Evolutionary conservation across 441 rosid genomes (phyloP).

Genomic region (Adansonia grandidieri): DNA sequence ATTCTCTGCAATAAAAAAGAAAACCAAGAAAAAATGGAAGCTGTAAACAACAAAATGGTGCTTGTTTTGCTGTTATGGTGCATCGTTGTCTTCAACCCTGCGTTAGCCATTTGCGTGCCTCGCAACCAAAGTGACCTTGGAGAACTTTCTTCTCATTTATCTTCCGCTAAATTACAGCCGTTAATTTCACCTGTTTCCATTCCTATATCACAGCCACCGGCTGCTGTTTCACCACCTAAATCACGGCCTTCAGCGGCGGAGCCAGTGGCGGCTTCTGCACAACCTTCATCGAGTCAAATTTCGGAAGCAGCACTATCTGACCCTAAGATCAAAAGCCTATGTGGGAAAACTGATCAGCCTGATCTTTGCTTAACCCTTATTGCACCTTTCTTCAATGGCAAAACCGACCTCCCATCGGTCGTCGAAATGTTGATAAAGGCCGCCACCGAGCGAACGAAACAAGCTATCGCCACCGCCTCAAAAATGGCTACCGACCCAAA

Average conservation of each 20-base stretch:
- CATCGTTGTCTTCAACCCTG: not conserved
- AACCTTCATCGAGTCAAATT: not conserved
- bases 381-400: conserved; percentile 19
- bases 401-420: not conserved
- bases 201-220: not conserved
- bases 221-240: not conserved
- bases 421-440: not conserved
- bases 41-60: not conserved
- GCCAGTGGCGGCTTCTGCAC: too few species aligned
- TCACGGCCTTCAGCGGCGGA: not conserved
- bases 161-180: too few species aligned
- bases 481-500: not conserved
- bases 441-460: not conserved
- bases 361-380: not conserved
- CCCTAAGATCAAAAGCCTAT: not conserved
- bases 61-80: not conserved
- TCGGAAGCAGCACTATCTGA: not conserved
- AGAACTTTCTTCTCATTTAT: too few species aligned
- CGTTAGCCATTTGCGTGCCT: too few species aligned
- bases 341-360: not conserved
- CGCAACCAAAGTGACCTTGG: too few species aligned
- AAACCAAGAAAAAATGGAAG: too few species aligned
- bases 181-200: too few species aligned
- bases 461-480: not conserved
- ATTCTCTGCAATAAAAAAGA: too few species aligned